A percentile compares a stretch with the other conserved stretches of the same genome.
Evolutionary conservation across 352 stramenopile species (phyloP).

Genomic region (Phytopythium kandeliae): DNA sequence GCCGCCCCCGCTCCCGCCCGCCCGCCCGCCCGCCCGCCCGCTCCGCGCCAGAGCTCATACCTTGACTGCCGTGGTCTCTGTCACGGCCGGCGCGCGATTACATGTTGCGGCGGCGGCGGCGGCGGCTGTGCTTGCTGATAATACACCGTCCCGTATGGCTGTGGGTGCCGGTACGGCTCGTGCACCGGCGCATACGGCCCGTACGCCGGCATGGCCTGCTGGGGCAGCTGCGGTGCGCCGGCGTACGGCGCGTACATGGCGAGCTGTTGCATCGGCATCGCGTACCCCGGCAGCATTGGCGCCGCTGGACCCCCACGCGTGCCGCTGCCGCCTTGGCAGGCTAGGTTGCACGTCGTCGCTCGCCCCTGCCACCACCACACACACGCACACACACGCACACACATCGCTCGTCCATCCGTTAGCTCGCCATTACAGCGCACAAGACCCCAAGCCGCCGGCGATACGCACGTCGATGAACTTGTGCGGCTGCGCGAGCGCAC

Average conservation of each 20-base stretch:
- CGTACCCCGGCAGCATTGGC: conserved; percentile 14
- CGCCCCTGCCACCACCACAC: conserved; percentile 25
- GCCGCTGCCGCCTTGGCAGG: conserved; percentile 22
- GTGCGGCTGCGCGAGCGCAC: conserved; percentile 48
- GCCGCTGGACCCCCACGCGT: conserved; percentile 11
- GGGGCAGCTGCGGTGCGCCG: conserved; percentile 3
- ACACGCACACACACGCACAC: no score
- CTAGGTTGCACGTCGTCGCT: conserved; percentile 51
- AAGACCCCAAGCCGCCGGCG: neutral
- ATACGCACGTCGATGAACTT: conserved; percentile 64
- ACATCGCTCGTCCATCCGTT: no score
- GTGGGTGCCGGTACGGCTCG: conserved; percentile 19
- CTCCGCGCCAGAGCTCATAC: neutral
- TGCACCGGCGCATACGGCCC: conserved; percentile 16
- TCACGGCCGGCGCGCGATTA: neutral
- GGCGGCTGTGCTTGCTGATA: conserved; percentile 18
- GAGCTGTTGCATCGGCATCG: conserved; percentile 17
- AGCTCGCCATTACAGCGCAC: no score
- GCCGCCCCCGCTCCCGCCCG: no score
- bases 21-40: no score
- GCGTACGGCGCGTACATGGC: conserved; percentile 22
- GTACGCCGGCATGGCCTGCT: conserved; percentile 19
- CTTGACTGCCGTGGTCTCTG: neutral
- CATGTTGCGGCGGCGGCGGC: conserved; percentile 6
- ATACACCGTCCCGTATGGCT: conserved; percentile 17